Percentiles rank a stretch among this genome's conserved stretches.
Conservation (phyloP, 805 yeast genomes). For the Cyberlindnera suaveolens region DNA sequence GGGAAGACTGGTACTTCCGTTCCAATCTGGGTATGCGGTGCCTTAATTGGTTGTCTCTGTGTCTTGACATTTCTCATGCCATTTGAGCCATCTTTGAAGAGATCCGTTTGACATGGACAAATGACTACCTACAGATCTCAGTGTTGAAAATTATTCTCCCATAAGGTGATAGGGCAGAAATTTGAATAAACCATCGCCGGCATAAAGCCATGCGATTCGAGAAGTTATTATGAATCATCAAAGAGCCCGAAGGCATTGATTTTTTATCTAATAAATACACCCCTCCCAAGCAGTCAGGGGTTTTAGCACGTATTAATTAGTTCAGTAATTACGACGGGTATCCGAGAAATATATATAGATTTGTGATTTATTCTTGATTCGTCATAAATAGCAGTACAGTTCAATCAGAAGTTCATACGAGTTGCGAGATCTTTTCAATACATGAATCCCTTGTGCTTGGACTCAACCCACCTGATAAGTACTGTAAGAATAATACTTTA, state of each 20-base stretch:
- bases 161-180: background rate
- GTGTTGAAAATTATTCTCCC: no score
- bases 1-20: conserved; percentile 31
- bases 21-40: conserved; percentile 61
- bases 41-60: conserved; percentile 41
- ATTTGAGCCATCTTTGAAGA: conserved; percentile 39
- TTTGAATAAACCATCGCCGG: background rate
- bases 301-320: no score
- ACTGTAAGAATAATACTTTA: conserved; percentile 65
- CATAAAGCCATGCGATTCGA: no score
- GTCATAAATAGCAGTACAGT: background rate
- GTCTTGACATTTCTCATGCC: conserved; percentile 42
- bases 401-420: conserved; percentile 10
- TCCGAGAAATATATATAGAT: no score
- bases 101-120: conserved; percentile 23
- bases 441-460: conserved; percentile 44
- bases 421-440: conserved; percentile 28
- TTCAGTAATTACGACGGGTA: no score
- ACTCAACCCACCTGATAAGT: conserved; percentile 70
- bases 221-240: no score
- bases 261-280: no score
- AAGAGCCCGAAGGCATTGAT: no score
- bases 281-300: no score
- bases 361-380: no score
- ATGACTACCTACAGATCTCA: no score